A percentile compares a stretch with the other conserved stretches of the same genome.
Evolutionary conservation across 2,329 filamentous ascomycete genomes (phyloP).

Genomic region (Hymenoscyphus scutula): DNA sequence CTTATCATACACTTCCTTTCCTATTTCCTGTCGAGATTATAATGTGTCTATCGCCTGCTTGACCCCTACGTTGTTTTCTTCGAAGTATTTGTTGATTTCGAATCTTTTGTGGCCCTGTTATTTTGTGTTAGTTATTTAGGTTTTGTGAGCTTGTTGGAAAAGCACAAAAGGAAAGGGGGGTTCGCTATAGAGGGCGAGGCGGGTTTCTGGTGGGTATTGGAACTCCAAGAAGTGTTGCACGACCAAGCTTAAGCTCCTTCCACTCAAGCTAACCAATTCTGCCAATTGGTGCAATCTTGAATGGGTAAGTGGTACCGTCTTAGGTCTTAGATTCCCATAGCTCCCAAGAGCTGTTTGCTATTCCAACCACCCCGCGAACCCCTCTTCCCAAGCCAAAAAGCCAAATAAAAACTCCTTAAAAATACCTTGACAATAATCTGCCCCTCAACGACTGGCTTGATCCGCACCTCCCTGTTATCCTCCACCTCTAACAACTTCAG

Average conservation of each 20-base stretch:
- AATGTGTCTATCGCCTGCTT: conserved; percentile 10
- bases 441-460: conserved; percentile 55
- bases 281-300: no score
- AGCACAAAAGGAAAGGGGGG: neutral
- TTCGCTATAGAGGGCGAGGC: neutral
- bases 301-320: neutral
- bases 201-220: neutral
- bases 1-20: neutral
- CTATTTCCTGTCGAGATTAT: neutral
- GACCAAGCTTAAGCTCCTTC: neutral
- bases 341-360: neutral
- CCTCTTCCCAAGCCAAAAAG: neutral
- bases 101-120: conserved; percentile 48
- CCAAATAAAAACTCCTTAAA: neutral
- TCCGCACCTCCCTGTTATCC: conserved; percentile 42
- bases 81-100: conserved; percentile 47
- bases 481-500: conserved; percentile 53
- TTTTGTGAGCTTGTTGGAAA: neutral
- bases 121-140: neutral
- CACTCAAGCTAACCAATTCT: no score
- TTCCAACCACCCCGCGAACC: neutral
- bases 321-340: neutral
- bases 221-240: neutral
- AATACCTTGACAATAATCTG: conserved; percentile 73
- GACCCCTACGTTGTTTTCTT: conserved; percentile 32